Percentiles rank a stretch among this genome's conserved stretches.
phyloP scores from a whole-genome alignment of 495 filamentous ascomycete genomes.

The Penicillium parvum region DNA sequence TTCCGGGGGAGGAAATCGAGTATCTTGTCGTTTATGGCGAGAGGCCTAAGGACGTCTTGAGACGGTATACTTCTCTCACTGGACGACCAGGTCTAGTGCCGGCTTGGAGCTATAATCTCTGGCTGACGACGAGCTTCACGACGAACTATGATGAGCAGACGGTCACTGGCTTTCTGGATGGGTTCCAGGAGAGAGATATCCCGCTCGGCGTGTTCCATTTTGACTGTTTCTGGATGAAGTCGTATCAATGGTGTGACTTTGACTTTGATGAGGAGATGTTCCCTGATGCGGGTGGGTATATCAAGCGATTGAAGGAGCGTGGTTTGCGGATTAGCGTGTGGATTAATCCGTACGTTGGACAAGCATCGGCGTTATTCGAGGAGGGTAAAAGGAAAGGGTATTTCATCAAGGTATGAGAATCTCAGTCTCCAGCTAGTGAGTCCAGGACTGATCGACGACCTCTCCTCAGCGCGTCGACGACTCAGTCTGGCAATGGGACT shows the following conservation, averaged over 20 bases:
- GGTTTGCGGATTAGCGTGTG: conserved; percentile 64
- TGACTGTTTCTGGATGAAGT: conserved; percentile 63
- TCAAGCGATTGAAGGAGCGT: conserved; percentile 58
- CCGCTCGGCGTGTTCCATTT: conserved; percentile 70
- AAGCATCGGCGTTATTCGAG: conserved; percentile 61
- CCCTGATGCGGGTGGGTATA: conserved; percentile 60
- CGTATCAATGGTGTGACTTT: conserved; percentile 72
- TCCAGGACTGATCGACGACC: background rate
- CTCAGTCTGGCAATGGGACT: conserved; percentile 69
- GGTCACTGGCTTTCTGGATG: conserved; percentile 61
- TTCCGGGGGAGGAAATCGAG: conserved; percentile 56
- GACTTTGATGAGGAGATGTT: conserved; percentile 65
- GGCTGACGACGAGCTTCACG: conserved; percentile 68
- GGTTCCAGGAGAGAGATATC: conserved; percentile 60
- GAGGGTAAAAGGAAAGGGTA: conserved; percentile 63
- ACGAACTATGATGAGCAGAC: conserved; percentile 66
- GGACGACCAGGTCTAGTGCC: conserved; percentile 57
- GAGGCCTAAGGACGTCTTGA: conserved; percentile 62
- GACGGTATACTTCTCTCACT: conserved; percentile 58
- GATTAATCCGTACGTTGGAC: conserved; percentile 69
- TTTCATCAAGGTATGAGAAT: conserved; percentile 51
- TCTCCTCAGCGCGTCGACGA: conserved; percentile 57
- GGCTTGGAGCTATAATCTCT: conserved; percentile 66
- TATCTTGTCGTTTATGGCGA: conserved; percentile 63
- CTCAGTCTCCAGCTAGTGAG: too few species aligned